Base-by-base conservation (phyloP, 2,329 filamentous ascomycete genomes). In the Scedosporium apiospermum region DNA sequence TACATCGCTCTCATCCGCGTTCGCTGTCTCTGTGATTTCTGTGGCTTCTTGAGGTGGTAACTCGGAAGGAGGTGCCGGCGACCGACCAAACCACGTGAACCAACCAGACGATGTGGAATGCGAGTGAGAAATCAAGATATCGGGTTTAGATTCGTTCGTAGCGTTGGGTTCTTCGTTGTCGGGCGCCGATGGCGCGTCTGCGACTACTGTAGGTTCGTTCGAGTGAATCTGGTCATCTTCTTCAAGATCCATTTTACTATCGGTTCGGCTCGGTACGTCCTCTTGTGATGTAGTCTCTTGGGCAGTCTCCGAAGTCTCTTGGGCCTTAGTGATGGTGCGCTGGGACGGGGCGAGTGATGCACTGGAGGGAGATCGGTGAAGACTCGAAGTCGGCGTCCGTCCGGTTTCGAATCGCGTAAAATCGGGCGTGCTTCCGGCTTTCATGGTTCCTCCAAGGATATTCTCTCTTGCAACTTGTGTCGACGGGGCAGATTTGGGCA, bases 391-490 rank as follows among this genome's bases (percentile, higher is more conserved):
- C 14, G 49, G 60, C 64, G 67, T 61, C 59, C 69, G 81, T 64
- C 74, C 79, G 10, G 72, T 67, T 3, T 83, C 82, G 64, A 80
- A 85, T 53, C 80, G 78, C 62, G 76, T 77, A 38, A 85, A 74
- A 66, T 85, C 81, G 3, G 79, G 73, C 1, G 75, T 67, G 7
- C 74, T 74, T n/a, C 69, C 74, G 1, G 81, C 74, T 63, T 77
- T 78, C 58, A 80, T 71, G 2, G 81, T 84, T 58, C 80, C 82
- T 34, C 83, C 85, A 57, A 83, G 72, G 30, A 88, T 87, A 12
- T 81, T 84, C 70, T 88, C 85, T 65, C 78, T 79, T 3, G 83
- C 83, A 55, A 88, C 75, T 60, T 84, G 82, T 5, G 81, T 86
- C 7, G 84, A 87, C 30, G 85, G 78, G 16, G 77, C 74, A 6